These are phyloP conservation scores for Cucumis sativus DNA, from an alignment of 306 rosid species.

Conservation along the genomic window DNA sequence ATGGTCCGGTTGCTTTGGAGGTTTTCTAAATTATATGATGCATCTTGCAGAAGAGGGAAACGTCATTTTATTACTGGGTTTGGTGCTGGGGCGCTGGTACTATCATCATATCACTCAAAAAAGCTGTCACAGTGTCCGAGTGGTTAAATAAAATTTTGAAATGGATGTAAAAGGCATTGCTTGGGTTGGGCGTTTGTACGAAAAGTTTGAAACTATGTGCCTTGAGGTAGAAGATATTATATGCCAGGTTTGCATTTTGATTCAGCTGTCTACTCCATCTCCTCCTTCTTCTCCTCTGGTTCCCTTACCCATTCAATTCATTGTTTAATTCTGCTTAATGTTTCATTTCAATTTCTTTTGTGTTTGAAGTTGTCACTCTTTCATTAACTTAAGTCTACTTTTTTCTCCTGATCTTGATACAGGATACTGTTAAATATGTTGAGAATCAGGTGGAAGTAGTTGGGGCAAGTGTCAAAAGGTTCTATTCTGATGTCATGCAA, in stretches of 20 bases:
- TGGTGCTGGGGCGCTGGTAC: not conserved
- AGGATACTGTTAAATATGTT: slow-evolving; percentile 64
- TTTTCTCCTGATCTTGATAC: slow-evolving; percentile 11
- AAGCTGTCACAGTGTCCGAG: not conserved
- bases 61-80: slow-evolving; percentile 6
- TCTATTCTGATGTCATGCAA: slow-evolving; percentile 57
- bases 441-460: slow-evolving; percentile 75
- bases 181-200: slow-evolving; percentile 60
- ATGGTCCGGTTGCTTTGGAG: not conserved
- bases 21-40: not conserved
- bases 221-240: slow-evolving; percentile 65
- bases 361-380: not conserved
- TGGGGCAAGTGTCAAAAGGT: slow-evolving; percentile 56
- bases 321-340: not conserved
- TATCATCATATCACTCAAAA: slow-evolving; percentile 1
- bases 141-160: slow-evolving; percentile 13
- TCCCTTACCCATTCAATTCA: not conserved
- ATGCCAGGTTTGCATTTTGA: slow-evolving; percentile 44
- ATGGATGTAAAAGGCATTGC: slow-evolving; percentile 64
- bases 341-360: not conserved
- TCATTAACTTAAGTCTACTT: not conserved
- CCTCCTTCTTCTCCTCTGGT: not conserved
- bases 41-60: slow-evolving; percentile 20
- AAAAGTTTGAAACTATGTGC: slow-evolving; percentile 71
- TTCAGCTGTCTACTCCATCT: not conserved